These are phyloP conservation scores for Tillandsia fasciculata DNA, from an alignment of 176 grass and related monocot genomes.

Conservation along the genomic window DNA sequence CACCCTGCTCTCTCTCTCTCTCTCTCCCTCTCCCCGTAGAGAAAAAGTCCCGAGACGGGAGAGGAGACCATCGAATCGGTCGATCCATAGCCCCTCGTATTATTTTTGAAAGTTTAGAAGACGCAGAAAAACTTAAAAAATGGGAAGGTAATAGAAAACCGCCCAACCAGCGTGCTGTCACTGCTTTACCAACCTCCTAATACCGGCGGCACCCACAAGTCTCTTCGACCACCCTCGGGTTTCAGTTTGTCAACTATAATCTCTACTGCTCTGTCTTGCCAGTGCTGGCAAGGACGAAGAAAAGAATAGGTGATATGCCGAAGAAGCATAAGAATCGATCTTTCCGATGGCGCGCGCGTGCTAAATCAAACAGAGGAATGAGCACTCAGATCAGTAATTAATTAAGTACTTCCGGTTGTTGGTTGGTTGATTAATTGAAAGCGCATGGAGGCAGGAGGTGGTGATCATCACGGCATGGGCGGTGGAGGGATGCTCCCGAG, in stretches of 20 bases:
- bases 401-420: not conserved
- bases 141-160: not conserved
- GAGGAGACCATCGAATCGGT: not conserved
- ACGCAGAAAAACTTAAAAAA: not conserved
- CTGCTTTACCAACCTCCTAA: not conserved
- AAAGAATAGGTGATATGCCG: too few species aligned
- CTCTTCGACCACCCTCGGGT: not conserved
- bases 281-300: too few species aligned
- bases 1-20: not conserved
- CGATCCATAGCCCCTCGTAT: not conserved
- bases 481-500: not conserved
- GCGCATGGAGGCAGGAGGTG: not conserved
- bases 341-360: too few species aligned
- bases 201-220: constrained; percentile 1
- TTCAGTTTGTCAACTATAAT: not conserved
- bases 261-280: too few species aligned
- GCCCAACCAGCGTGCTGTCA: not conserved
- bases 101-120: not conserved
- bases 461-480: not conserved
- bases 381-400: not conserved
- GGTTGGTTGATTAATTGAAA: not conserved
- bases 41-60: not conserved
- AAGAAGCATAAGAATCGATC: too few species aligned
- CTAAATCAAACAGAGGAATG: too few species aligned
- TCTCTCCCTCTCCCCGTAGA: not conserved